Evolutionary conservation across 1,284 basidiomycete genomes (phyloP).

Genomic region (Ceratobasidium papillatum): DNA sequence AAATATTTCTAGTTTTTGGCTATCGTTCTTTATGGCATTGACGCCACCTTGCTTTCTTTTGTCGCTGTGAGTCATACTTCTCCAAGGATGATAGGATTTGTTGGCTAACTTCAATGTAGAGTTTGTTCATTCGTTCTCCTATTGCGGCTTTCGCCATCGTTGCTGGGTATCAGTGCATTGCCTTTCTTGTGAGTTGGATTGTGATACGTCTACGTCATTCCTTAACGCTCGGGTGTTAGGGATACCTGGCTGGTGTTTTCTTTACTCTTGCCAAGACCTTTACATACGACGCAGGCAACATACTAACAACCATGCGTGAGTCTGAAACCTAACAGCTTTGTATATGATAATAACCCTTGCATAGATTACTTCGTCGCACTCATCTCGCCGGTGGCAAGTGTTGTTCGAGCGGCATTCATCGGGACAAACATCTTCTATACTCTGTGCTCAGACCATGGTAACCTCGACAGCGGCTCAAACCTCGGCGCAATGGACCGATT

Average conservation of each 20-base stretch:
- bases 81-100: not conserved
- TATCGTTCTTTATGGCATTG: slow-evolving; percentile 76
- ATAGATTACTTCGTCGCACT: slow-evolving; percentile 29
- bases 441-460: slow-evolving; percentile 68
- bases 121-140: slow-evolving; percentile 58
- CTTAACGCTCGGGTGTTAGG: not conserved
- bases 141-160: slow-evolving; percentile 77
- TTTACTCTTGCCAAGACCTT: slow-evolving; percentile 33
- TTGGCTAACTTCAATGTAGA: not conserved
- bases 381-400: slow-evolving; percentile 32
- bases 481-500: slow-evolving; percentile 64
- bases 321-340: not conserved
- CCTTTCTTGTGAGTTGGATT: slow-evolving; percentile 24
- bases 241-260: slow-evolving; percentile 30
- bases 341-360: not conserved
- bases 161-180: slow-evolving; percentile 68
- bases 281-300: slow-evolving; percentile 4
- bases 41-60: slow-evolving; percentile 73
- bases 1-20: slow-evolving; percentile 63
- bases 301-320: slow-evolving; percentile 30
- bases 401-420: slow-evolving; percentile 63
- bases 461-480: slow-evolving; percentile 59
- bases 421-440: slow-evolving; percentile 80
- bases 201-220: not conserved
- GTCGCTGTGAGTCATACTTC: slow-evolving; percentile 53